Conservation (phyloP, 306 rosid genomes). For the Lathyrus sativus region DNA sequence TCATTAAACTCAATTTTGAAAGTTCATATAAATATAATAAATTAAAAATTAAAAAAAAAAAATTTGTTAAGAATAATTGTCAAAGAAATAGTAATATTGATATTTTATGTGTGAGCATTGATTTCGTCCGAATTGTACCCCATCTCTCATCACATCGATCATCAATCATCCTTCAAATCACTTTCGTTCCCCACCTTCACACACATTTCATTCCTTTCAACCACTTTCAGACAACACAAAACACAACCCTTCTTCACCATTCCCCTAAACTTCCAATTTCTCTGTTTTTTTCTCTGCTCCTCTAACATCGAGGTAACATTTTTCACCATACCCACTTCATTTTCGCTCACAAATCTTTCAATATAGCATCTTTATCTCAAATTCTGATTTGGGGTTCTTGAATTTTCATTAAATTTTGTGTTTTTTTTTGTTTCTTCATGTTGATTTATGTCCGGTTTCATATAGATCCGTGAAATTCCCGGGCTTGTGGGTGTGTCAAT, state of each 20-base stretch:
- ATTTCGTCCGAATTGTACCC: background rate
- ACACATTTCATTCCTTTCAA: background rate
- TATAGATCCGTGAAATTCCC: slow-evolving; percentile 17
- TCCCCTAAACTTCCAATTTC: background rate
- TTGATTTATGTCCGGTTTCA: slow-evolving; percentile 5
- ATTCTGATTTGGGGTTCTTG: slow-evolving; percentile 28
- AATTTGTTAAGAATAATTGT: background rate
- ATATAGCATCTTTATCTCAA: background rate
- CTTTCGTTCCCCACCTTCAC: background rate
- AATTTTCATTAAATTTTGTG: slow-evolving; percentile 12
- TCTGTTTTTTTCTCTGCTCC: background rate
- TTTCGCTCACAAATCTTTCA: slow-evolving; percentile 7
- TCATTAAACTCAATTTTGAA: too few species aligned
- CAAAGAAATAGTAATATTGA: background rate
- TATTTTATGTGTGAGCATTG: background rate
- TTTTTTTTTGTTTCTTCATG: background rate
- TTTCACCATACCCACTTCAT: slow-evolving; percentile 13
- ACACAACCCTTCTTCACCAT: background rate
- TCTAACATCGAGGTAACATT: slow-evolving; percentile 33
- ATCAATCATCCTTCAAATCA: background rate
- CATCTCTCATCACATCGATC: slow-evolving; percentile 2
- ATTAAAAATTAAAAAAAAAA: too few species aligned
- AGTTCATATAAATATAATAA: too few species aligned
- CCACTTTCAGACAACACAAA: background rate
- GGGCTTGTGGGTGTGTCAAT: background rate